These are phyloP conservation scores for Lepidium aucheri DNA, from an alignment of 345 rosid species.

Conservation along the genomic window DNA sequence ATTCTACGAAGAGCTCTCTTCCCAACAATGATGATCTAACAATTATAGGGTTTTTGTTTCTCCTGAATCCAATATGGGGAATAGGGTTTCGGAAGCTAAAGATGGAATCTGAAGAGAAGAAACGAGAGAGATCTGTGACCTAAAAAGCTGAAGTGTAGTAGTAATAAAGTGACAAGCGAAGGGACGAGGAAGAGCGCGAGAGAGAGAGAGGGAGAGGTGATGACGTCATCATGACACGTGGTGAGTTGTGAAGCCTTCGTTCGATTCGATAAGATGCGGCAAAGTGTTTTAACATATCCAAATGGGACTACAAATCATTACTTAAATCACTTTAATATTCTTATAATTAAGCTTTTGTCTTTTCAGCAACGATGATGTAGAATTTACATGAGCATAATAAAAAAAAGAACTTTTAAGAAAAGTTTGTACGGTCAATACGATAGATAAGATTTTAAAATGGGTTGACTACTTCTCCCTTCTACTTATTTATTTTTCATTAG, in stretches of 20 bases:
- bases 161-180: conserved; percentile 19
- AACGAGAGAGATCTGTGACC: conserved; percentile 7
- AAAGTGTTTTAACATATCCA: background rate
- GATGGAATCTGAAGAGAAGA: background rate
- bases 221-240: conserved; percentile 24
- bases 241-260: background rate
- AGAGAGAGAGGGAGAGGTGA: background rate
- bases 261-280: background rate
- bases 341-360: no score
- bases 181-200: background rate
- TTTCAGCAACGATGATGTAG: no score
- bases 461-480: no score
- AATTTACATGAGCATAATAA: no score
- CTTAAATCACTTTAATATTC: no score
- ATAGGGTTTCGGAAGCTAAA: background rate
- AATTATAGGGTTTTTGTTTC: conserved; percentile 7
- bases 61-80: conserved; percentile 24
- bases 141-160: background rate
- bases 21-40: conserved; percentile 13
- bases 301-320: background rate
- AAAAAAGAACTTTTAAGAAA: no score
- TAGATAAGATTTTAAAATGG: no score
- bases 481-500: no score
- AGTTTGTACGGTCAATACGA: no score
- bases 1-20: background rate